Evolutionary conservation across 371 early-diverging fungal genomes (phyloP).

Genomic region (Funneliformis caledonium): DNA sequence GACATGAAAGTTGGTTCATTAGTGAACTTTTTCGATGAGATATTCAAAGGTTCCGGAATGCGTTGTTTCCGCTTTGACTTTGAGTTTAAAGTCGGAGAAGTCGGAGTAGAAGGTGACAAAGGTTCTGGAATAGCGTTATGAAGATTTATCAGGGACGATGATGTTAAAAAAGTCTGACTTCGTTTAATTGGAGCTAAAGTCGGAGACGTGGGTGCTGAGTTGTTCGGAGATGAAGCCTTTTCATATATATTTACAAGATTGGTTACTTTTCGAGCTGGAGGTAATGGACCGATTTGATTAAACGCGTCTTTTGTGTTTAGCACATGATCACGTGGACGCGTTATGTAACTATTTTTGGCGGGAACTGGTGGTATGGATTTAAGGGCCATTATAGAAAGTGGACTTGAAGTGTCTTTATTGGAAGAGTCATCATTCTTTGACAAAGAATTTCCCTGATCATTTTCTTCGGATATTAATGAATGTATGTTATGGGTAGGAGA

Average conservation of each 20-base stretch:
- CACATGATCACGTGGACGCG: neutral
- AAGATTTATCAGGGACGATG: neutral
- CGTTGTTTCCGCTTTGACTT: neutral
- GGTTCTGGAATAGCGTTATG: neutral
- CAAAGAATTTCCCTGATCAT: slow-evolving; percentile 17
- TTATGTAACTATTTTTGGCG: neutral
- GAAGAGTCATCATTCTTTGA: neutral
- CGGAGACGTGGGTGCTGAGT: neutral
- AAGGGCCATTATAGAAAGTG: neutral
- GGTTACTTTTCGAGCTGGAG: slow-evolving; percentile 13
- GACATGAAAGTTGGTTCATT: neutral
- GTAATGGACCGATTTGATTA: neutral
- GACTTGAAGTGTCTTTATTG: neutral
- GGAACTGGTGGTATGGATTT: neutral
- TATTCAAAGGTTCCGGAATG: neutral
- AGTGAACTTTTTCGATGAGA: neutral
- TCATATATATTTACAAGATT: slow-evolving; percentile 1
- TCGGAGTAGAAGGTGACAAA: neutral
- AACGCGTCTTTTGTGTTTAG: neutral
- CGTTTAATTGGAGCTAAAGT: neutral
- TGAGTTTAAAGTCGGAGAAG: neutral
- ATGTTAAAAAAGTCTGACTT: neutral
- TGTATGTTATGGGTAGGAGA: neutral
- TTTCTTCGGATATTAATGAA: neutral
- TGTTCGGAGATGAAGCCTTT: neutral